Base-by-base conservation (phyloP, 202 grass and related monocot genomes). In the Setaria viridis region DNA sequence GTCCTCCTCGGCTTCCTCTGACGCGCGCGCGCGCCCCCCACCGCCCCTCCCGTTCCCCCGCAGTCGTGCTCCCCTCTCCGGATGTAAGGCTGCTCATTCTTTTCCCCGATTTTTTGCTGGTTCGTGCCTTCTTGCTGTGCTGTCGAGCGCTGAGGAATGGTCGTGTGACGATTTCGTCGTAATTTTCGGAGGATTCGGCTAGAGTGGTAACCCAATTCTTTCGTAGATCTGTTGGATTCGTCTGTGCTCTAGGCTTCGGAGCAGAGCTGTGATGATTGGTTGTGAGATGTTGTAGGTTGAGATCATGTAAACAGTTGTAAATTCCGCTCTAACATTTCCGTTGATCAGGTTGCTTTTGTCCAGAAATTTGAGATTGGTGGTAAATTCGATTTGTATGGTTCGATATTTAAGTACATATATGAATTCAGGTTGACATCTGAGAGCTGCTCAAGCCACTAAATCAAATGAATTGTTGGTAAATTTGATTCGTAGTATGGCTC, bases 1-100 rank as follows among this genome's bases (percentile, higher is more conserved):
- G 91, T 97, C 74, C 94, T 97, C 32, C 79, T 97, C 60, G 94
- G 94, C 82, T 97, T 97, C 81, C 87, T 97, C 69, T 96, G 87
- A 91, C 67, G 65, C 19, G 53, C 15, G 43, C 49, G 13, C 33
- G n/a, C 45, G 2, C 6, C 9, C 9, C 19, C 25, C 25, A 25
- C 25, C 25, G 15, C 45, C 16, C 7, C 9, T 3, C 5, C 32
- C 67, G 13, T 3, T 62, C 41, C 72, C 17, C 78, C 17, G 47
- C 68, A 76, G 57, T 35, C 74, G 72, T 57, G 45, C 32, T 47
- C 45, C 17, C 66, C 47, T 57, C 34, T 67, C 42, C 79, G 33
- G 72, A 33, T 53, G 58, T 39, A 29, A 7, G 66, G 43, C 48
- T 21, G 14, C 34, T 39, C 62, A 6, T 85, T 70, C 20, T 10